phyloP scores from a whole-genome alignment of 2,329 filamentous ascomycete genomes.

The Colletotrichum sojae region DNA sequence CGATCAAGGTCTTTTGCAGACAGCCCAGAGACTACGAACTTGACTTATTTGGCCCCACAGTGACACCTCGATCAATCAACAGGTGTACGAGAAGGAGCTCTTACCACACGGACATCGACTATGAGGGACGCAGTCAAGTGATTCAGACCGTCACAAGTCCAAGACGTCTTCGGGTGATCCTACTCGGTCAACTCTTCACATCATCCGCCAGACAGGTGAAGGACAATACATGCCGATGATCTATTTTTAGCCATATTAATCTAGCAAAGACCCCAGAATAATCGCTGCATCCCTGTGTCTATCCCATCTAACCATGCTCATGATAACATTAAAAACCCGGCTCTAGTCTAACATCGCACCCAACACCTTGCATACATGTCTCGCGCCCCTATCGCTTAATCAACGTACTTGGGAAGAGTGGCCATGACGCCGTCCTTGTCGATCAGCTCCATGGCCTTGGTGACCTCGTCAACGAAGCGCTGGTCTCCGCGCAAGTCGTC shows the following conservation, averaged over 20 bases:
- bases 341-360: neutral
- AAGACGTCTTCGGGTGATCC: too few species aligned
- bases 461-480: constrained; percentile 62
- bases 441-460: constrained; percentile 63
- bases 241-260: neutral
- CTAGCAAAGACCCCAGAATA: neutral
- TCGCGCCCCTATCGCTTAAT: neutral
- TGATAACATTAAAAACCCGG: constrained; percentile 11
- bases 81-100: too few species aligned
- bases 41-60: too few species aligned
- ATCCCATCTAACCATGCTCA: constrained; percentile 15
- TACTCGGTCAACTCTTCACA: too few species aligned
- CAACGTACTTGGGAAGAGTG: constrained; percentile 64
- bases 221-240: neutral
- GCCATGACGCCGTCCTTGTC: constrained; percentile 62
- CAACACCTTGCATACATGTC: neutral
- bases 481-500: constrained; percentile 64
- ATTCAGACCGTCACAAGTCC: too few species aligned
- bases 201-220: too few species aligned
- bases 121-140: too few species aligned
- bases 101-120: too few species aligned
- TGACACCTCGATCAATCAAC: too few species aligned
- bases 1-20: too few species aligned
- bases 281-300: neutral
- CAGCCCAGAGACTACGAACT: too few species aligned